phyloP scores from a whole-genome alignment of 148 eudicot genomes.

The Persicaria tinctoria region DNA sequence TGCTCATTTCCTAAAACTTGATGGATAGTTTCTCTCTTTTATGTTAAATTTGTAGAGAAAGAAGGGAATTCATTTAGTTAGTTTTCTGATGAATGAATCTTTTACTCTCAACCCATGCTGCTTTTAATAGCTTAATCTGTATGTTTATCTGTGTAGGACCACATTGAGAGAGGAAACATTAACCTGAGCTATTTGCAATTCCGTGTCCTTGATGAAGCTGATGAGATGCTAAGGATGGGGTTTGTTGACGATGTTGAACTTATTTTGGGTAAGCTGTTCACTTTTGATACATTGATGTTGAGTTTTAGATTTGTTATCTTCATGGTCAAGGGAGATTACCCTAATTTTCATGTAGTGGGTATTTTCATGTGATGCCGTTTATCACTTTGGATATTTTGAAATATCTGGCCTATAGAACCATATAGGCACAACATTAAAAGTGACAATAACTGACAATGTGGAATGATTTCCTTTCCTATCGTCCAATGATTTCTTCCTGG shows the following conservation, averaged over 20 bases:
- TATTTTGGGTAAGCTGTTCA: slow-evolving; percentile 48
- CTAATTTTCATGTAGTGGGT: background rate
- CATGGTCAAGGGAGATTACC: background rate
- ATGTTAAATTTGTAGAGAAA: background rate
- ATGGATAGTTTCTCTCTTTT: background rate
- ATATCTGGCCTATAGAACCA: background rate
- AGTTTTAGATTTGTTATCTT: background rate
- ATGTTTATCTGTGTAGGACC: slow-evolving; percentile 43
- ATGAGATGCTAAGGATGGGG: slow-evolving; percentile 94
- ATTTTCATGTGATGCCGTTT: background rate
- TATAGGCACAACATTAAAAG: background rate
- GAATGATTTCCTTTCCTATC: background rate
- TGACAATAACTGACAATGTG: background rate
- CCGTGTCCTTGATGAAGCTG: slow-evolving; percentile 95
- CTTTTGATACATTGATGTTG: background rate
- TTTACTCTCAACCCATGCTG: background rate
- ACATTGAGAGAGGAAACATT: slow-evolving; percentile 59
- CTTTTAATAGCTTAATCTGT: background rate
- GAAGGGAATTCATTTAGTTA: background rate
- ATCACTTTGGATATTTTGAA: background rate
- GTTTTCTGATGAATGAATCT: background rate
- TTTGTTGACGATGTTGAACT: slow-evolving; percentile 93
- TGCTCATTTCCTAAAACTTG: background rate
- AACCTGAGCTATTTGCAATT: slow-evolving; percentile 71
- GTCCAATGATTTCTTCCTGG: background rate